Evolutionary conservation across 768 basidiomycete genomes (phyloP), one percentile per base, ranked within the genome.

Genomic region (Agrocybe praecox): DNA sequence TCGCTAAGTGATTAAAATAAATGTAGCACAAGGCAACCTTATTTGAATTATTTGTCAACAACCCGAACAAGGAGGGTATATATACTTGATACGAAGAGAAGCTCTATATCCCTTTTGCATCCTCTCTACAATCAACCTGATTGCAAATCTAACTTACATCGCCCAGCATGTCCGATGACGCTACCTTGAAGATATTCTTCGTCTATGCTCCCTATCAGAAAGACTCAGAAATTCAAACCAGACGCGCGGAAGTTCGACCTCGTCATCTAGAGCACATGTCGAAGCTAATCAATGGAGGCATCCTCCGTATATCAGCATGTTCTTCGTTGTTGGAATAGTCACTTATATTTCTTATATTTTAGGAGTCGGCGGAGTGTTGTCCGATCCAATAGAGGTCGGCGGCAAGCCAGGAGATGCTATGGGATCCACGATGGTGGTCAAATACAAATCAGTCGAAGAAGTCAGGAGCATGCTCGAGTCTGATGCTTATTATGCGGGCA

Each of bases 151-250:
- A n/a, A 17, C n/a, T 19, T 11, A 6, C 23, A 36, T 44, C 21
- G 14, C 21, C 22, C 22, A n/a, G 6, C 12, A 58, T 55, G 44
- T 17, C 49, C 18, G 12, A 40, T 32, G 40, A 49, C 26, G 15
- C 44, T 18, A 29, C 17, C 23, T 18, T 43, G 14, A 67, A 66
- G 32, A 59, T 53, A 24, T 69, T 66, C 52, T 55, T 86, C 51
- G 82, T 89, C 21, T 87, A 81, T 60, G 84, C 86, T 1, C 86
- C 86, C 4, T 87, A 89, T 65, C 78, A 74, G 59, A 79, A 77
- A 10, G 83, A 86, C 55, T 74, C 77, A 51, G 86, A 76, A 2
- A 78, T 81, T 2, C 76, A 81, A 42, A 74, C 74, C 19, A 75
- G 80, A 21, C 77, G 88, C 22, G 69, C 84, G 59, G 71, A 75